phyloP scores from a whole-genome alignment of 177 flowering plant genomes.

The Vitis hybrid region DNA sequence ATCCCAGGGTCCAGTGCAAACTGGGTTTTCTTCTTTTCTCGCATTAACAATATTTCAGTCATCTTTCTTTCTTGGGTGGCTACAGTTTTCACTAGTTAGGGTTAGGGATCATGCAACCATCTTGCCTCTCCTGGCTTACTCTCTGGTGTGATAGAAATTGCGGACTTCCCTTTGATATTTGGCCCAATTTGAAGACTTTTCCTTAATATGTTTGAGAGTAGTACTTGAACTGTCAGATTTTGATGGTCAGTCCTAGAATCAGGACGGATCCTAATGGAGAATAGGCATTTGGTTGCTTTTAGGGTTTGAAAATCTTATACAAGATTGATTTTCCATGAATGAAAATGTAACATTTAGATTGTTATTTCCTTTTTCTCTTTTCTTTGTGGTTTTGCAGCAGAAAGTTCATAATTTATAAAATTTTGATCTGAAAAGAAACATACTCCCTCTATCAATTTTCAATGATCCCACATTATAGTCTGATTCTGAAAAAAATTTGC shows the following conservation, averaged over 20 bases:
- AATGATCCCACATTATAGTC: no score
- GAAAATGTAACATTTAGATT: no score
- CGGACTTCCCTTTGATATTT: not conserved
- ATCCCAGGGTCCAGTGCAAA: not conserved
- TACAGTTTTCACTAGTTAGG: not conserved
- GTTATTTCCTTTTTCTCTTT: no score
- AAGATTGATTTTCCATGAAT: not conserved
- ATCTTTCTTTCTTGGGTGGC: not conserved
- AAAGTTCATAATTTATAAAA: no score
- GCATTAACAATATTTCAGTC: not conserved
- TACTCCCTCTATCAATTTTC: no score
- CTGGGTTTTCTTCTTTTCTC: not conserved
- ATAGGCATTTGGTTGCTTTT: not conserved
- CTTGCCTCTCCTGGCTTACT: not conserved
- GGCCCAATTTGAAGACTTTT: not conserved
- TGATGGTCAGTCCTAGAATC: not conserved
- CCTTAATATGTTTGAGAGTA: not conserved
- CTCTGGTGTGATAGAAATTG: not conserved
- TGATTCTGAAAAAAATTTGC: no score
- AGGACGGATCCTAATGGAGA: not conserved
- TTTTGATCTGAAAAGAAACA: no score
- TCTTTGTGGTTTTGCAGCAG: no score
- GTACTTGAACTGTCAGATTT: not conserved
- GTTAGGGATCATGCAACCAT: constrained; percentile 1
- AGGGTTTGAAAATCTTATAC: not conserved